Base-by-base conservation (phyloP, 2,329 filamentous ascomycete genomes). In the Ophiognomonia clavigignenti-juglandacearum region DNA sequence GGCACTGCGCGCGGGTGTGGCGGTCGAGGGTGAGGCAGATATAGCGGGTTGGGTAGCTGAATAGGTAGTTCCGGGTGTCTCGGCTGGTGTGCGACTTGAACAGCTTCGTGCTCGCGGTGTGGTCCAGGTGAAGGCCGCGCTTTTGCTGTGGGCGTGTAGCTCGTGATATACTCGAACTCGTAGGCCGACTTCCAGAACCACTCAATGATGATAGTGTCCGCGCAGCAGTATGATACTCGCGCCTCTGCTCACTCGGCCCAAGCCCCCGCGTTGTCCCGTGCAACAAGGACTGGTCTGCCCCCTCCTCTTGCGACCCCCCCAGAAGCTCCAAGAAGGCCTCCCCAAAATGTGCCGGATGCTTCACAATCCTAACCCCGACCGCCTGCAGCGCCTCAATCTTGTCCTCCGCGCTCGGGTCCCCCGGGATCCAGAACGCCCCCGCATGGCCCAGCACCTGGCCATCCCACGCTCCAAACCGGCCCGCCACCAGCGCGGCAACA, bases 321-420 rank as follows among this genome's bases (percentile, higher is more conserved):
- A 90, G 66, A 13, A 86, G 67, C 3, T 68, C 66, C 61, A 82
- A 85, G 72, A 91, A 80, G 0, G 79, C 78, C 18, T 74, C 68
- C 0, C 87, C 87, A 52, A 92, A 86, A 52, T 86, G 82, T 40
- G 86, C 83, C 0, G 87, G 87, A 58, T 91, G 86, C 50, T 86
- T 80, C 3, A 90, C 82, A 64, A 91, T 80, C 0, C 76, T 78
- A 0, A 78, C 85, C 3, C 85, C 85, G 11, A 77, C 85, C 46
- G 74, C 69, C 59, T 82, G 68, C n/a, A 92, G 71, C 2, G 80
- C 76, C 35, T 73, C 74, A 50, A 85, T 79, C 64, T 92, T 92
- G n/a, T 74, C 72, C 32, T 71, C 66, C 0, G 82, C 78, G 50
- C 73, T 73, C 4, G 81, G 77, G 59, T 91, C 85, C 18, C 83